Evolutionary conservation across 257 asterid species (phyloP).

Genomic region (Solanum pinnatisectum): DNA sequence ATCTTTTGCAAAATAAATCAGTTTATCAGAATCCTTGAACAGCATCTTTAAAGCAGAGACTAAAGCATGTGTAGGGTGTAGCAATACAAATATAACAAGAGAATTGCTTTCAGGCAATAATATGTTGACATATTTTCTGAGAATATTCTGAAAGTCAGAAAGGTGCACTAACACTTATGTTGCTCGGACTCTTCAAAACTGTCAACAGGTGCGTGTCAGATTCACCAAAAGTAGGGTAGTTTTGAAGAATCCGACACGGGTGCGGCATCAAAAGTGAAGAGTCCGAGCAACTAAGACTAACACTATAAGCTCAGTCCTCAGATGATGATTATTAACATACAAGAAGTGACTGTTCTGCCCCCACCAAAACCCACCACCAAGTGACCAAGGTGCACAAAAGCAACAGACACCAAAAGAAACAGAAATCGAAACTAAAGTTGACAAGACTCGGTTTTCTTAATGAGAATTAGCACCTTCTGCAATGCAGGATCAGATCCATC

Average conservation of each 20-base stretch:
- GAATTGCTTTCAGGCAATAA: background rate
- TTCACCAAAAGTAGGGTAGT: too few species aligned
- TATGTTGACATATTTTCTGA: background rate
- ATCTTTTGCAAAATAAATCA: background rate
- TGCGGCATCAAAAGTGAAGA: too few species aligned
- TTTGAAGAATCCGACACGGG: too few species aligned
- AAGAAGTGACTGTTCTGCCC: background rate
- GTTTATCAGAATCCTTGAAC: background rate
- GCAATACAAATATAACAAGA: background rate
- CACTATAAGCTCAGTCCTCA: background rate
- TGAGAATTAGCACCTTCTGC: slow-evolving; percentile 33
- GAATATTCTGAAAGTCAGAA: background rate
- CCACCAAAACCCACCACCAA: background rate
- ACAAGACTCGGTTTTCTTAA: background rate
- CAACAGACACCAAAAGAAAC: background rate
- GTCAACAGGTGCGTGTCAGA: too few species aligned
- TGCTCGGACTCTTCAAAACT: too few species aligned
- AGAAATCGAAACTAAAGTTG: background rate
- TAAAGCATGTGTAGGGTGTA: background rate
- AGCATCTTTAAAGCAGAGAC: background rate
- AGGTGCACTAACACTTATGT: background rate
- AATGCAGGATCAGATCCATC: slow-evolving; percentile 36
- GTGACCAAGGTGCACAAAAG: background rate
- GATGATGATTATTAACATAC: background rate
- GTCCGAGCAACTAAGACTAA: too few species aligned